These are phyloP conservation scores for Fragaria iinumae DNA, from an alignment of 306 rosid species.

Conservation along the genomic window DNA sequence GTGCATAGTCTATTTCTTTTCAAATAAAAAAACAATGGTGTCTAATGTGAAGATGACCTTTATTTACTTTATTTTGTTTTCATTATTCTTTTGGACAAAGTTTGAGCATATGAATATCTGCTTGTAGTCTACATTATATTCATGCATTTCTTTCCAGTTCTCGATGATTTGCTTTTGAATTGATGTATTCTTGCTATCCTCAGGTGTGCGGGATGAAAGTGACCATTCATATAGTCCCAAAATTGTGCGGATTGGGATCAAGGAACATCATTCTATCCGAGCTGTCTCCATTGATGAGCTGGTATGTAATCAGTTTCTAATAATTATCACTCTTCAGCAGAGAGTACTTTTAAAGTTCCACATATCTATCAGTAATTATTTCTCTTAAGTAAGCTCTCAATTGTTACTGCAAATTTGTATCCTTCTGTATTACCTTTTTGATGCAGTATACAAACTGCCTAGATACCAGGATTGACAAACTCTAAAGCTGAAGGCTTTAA, in stretches of 20 bases:
- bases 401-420: not conserved
- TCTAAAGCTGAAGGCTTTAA: too few relatives aligned
- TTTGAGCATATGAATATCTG: constrained; percentile 1
- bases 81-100: not conserved
- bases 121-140: not conserved
- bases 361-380: not conserved
- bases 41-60: not conserved
- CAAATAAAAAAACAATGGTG: not conserved
- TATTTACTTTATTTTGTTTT: not conserved
- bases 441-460: too few relatives aligned
- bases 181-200: constrained; percentile 11
- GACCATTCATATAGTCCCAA: constrained; percentile 72
- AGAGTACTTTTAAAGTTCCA: not conserved
- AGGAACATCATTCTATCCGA: constrained; percentile 86
- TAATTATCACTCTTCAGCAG: constrained; percentile 12
- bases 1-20: not conserved
- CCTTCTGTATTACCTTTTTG: not conserved
- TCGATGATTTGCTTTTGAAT: not conserved
- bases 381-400: not conserved
- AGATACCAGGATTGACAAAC: too few relatives aligned
- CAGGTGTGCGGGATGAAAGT: constrained; percentile 93
- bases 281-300: constrained; percentile 75
- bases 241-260: constrained; percentile 86
- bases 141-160: not conserved
- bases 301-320: constrained; percentile 50